Conservation (phyloP, 2,329 filamentous ascomycete species). For the Fusarium domesticum region DNA sequence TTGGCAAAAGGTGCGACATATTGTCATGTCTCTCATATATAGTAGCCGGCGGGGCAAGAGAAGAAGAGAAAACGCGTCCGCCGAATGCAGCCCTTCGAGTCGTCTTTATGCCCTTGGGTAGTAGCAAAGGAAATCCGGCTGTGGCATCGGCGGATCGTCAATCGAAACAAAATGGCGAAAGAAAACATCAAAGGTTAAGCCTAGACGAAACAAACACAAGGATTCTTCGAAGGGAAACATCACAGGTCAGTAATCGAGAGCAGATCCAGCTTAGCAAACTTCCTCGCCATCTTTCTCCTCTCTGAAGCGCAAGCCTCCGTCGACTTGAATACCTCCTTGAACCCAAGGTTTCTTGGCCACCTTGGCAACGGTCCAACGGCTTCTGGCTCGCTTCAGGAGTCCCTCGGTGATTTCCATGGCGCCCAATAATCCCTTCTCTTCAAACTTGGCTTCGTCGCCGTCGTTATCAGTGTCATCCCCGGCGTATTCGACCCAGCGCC, state of each 20-base stretch:
- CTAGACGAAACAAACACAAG: too few relatives aligned
- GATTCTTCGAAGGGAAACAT: not conserved
- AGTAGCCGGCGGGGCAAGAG: too few relatives aligned
- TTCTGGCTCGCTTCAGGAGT: slow-evolving; percentile 76
- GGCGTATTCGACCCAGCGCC: slow-evolving; percentile 87
- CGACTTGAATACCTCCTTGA: slow-evolving; percentile 65
- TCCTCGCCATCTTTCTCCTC: slow-evolving; percentile 58
- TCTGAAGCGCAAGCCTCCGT: slow-evolving; percentile 57
- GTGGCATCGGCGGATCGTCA: not conserved
- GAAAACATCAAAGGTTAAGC: too few relatives aligned
- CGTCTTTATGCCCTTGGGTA: too few relatives aligned
- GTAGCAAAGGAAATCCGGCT: not conserved
- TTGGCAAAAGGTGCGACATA: not conserved
- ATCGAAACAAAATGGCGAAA: not conserved
- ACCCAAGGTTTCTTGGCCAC: slow-evolving; percentile 77
- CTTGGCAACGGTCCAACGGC: slow-evolving; percentile 71
- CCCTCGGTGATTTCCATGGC: slow-evolving; percentile 81
- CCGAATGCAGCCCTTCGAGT: too few relatives aligned
- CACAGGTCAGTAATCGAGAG: not conserved
- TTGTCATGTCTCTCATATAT: not conserved
- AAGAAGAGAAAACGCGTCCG: not conserved
- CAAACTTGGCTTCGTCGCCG: slow-evolving; percentile 56
- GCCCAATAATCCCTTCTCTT: slow-evolving; percentile 64
- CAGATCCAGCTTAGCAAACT: slow-evolving; percentile 33
- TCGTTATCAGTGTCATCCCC: slow-evolving; percentile 87